Base-by-base conservation (phyloP, 441 rosid species). In the Erodium moschatum region DNA sequence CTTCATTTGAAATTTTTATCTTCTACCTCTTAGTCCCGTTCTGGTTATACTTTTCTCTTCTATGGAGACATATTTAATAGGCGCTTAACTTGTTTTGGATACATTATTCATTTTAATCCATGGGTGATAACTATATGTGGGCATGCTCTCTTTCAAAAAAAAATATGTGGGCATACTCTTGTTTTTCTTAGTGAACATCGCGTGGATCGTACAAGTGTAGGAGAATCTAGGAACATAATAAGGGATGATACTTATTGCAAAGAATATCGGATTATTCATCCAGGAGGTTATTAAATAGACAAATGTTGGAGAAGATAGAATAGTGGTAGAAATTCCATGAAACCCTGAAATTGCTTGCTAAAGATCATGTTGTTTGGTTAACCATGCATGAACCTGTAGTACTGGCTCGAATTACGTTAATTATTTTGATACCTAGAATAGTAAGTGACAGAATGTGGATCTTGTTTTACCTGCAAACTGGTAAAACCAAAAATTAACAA, bases 321-420 rank as follows among this genome's bases (percentile, higher is more conserved):
- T 27, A 21, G 16, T 61, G 27, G 16, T 61, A n/a, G 20, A 61
- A 61, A 24, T 61, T 61, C 27, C 38, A 61, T 61, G 20, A 24
- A 21, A 61, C 65, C 33, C 38, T 52, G 19, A 12, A 21, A 12
- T 61, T 61, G 18, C 3, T 24, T 61, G 15, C 65, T 61, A 24
- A 61, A 61, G 65, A 29, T 27, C 65, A 61, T 13, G 33, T 13
- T 61, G 65, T 61, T 61, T 12, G 65, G 65, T 24, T 12, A 61
- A 61, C 35, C 33, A 61, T 61, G 38, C 65, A 61, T 61, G 4
- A 52, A 52, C 60, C 60, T 52, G 19, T 52, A 52, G 15, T 52
- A 5, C 16, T 52, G 60, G 21, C 60, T 16, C 20, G 9, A 52
- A 52, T 52, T 6, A 52, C 21, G 16, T 15, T 52, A 52, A 15